A percentile compares a stretch with the other conserved stretches of the same genome.
These are phyloP conservation scores for Lactarius vividus DNA, from an alignment of 768 basidiomycete species.

Conservation along the genomic window DNA sequence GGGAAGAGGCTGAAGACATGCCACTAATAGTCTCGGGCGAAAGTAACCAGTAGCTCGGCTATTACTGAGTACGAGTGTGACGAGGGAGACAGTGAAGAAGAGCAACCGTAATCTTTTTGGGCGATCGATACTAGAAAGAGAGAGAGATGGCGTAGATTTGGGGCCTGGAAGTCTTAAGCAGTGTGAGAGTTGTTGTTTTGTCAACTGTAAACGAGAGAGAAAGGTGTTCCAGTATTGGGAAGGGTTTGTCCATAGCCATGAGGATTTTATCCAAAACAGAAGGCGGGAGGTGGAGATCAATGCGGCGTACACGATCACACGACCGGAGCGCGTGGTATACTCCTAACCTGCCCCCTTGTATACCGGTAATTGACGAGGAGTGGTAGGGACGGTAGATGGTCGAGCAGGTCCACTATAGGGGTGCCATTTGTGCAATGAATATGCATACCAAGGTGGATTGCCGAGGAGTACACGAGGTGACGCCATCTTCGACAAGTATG, in stretches of 20 bases:
- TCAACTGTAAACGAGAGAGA: background rate
- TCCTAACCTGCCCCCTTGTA: too few species aligned
- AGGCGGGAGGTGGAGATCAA: background rate
- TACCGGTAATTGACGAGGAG: background rate
- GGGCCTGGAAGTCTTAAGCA: background rate
- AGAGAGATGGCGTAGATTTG: constrained; percentile 5
- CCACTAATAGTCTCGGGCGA: background rate
- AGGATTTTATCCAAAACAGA: background rate
- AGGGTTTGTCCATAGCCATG: background rate
- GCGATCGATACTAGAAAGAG: too few species aligned
- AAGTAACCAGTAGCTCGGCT: background rate
- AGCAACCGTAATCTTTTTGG: background rate
- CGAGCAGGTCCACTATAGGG: background rate
- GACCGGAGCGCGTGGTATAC: too few species aligned
- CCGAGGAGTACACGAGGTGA: background rate
- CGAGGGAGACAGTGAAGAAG: background rate
- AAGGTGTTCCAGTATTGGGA: background rate
- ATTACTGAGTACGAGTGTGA: background rate
- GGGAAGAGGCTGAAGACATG: background rate
- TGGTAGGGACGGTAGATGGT: background rate
- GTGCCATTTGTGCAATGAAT: background rate
- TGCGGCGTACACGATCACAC: background rate
- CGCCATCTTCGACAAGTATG: constrained; percentile 16
- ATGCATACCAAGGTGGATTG: background rate
- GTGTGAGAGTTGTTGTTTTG: background rate